Evolutionary conservation across 345 rosid species (phyloP).

Genomic region (Arabidopsis arenosa): DNA sequence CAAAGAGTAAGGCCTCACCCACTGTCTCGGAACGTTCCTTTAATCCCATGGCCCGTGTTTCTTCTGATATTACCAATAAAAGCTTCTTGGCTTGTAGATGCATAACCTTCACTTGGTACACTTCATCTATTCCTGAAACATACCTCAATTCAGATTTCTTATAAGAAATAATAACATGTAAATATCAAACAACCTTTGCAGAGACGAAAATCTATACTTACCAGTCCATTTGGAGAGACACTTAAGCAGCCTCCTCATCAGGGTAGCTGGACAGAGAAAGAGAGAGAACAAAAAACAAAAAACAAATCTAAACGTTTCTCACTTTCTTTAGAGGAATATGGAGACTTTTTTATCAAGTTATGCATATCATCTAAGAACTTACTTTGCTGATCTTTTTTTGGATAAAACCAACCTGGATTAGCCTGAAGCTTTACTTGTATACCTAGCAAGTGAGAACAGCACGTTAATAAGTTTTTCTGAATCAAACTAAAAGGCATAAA

Average conservation of each 20-base stretch:
- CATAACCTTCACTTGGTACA: slow-evolving; percentile 38
- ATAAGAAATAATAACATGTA: not conserved
- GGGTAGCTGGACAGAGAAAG: slow-evolving; percentile 15
- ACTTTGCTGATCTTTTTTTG: too few species aligned
- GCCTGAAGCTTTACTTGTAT: too few species aligned
- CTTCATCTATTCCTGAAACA: slow-evolving; percentile 39
- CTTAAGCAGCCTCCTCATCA: slow-evolving; percentile 28
- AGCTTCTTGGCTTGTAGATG: slow-evolving; percentile 42
- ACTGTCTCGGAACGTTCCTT: slow-evolving; percentile 41
- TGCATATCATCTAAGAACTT: too few species aligned
- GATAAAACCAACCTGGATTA: too few species aligned
- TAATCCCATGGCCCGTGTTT: slow-evolving; percentile 31
- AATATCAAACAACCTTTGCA: not conserved
- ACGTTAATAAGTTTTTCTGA: too few species aligned
- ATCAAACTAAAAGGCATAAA: too few species aligned
- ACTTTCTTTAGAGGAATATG: too few species aligned
- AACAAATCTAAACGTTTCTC: too few species aligned
- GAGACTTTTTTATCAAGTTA: too few species aligned
- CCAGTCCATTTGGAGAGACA: slow-evolving; percentile 39
- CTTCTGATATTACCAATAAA: slow-evolving; percentile 39
- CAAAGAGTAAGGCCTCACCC: slow-evolving; percentile 41
- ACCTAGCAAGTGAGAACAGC: too few species aligned
- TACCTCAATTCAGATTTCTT: not conserved
- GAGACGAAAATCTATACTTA: not conserved
- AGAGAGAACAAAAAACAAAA: not conserved